Percentiles rank a stretch among this genome's conserved stretches.
These are phyloP conservation scores for Rhododendron henanense DNA, from an alignment of 148 eudicot species.

Conservation along the genomic window DNA sequence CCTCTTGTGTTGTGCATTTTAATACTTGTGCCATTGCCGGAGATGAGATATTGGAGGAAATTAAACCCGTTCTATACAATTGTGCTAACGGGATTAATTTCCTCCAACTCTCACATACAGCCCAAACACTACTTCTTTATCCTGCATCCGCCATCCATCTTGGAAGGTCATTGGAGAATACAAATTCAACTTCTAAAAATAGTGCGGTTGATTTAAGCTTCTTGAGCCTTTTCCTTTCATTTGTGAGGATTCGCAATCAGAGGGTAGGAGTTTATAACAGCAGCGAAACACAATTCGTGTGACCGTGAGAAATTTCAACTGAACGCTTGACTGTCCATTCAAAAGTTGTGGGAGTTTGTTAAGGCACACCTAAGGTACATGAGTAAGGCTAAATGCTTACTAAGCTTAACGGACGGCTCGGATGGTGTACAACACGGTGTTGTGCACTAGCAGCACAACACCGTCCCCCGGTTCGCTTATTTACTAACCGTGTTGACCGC, in stretches of 20 bases:
- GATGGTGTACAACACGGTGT: too few relatives aligned
- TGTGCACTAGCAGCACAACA: too few relatives aligned
- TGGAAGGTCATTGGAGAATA: neutral
- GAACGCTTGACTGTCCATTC: neutral
- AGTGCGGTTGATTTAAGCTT: neutral
- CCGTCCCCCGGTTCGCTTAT: too few relatives aligned
- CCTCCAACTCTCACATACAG: neutral
- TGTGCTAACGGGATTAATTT: neutral
- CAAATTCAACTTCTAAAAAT: neutral
- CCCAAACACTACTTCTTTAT: neutral
- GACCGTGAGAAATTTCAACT: neutral
- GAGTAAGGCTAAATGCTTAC: neutral
- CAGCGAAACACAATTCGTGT: neutral
- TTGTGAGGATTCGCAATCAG: neutral
- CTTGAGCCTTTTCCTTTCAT: neutral
- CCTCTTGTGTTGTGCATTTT: neutral
- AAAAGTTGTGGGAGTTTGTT: neutral
- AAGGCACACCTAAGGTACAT: neutral
- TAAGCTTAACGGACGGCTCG: neutral
- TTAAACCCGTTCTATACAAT: neutral
- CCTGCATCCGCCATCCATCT: neutral
- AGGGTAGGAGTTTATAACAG: neutral
- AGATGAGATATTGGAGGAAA: neutral
- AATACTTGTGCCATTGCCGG: neutral
- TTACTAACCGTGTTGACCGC: too few relatives aligned